Conservation (phyloP, 179 eudicot genomes). For the Carnegiea gigantea region DNA sequence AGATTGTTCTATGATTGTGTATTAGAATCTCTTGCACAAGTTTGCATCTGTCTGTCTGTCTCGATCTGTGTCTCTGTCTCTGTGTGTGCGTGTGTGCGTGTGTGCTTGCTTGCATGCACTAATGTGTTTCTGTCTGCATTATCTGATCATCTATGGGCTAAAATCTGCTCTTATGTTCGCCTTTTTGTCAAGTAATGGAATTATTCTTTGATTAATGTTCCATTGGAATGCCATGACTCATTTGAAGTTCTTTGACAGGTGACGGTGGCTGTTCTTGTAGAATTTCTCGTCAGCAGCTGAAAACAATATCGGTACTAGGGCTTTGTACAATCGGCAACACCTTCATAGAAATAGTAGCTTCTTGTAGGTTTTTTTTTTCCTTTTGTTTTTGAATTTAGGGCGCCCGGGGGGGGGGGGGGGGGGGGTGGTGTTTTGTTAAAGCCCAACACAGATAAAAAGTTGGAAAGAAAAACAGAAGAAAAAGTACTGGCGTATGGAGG, state of each 20-base stretch:
- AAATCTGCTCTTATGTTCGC: no score
- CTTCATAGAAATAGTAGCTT: not conserved
- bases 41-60: no score
- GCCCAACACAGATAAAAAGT: not conserved
- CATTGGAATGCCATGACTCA: not conserved
- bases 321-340: not conserved
- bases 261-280: not conserved
- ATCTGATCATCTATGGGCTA: no score
- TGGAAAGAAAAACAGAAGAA: not conserved
- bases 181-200: no score
- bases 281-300: not conserved
- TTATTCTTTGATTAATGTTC: no score
- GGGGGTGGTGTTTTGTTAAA: not conserved
- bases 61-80: no score
- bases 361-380: not conserved
- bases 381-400: not conserved
- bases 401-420: no score
- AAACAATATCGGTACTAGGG: not conserved
- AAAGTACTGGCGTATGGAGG: not conserved
- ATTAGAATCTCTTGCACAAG: not conserved
- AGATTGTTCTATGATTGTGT: no score
- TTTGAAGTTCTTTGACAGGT: constrained; percentile 10
- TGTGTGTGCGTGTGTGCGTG: no score
- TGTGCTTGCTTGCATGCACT: no score
- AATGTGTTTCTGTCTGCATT: not conserved